These are phyloP conservation scores for Tetrapisispora namnaoensis DNA, from an alignment of 805 yeast species.

Conservation along the genomic window DNA sequence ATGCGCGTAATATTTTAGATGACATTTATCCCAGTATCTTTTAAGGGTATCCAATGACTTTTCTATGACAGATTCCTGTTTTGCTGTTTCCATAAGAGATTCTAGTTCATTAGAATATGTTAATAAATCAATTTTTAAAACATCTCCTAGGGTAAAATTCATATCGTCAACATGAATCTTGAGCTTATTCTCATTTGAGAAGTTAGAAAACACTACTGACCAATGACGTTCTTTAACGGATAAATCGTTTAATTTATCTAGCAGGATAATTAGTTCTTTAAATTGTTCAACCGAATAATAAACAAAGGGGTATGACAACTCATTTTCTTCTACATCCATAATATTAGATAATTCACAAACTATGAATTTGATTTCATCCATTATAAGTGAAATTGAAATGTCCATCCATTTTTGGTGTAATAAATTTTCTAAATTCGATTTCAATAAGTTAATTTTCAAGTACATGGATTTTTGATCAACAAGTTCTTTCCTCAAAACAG, in stretches of 20 bases:
- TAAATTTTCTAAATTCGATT: slow-evolving; percentile 3
- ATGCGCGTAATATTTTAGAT: slow-evolving; percentile 46
- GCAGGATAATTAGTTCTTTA: neutral
- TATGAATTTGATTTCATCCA: neutral
- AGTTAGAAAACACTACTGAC: slow-evolving; percentile 35
- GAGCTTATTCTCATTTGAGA: slow-evolving; percentile 13
- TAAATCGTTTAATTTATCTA: slow-evolving; percentile 41
- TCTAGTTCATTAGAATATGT: slow-evolving; percentile 39
- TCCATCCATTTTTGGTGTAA: slow-evolving; percentile 8
- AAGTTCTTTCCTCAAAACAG: slow-evolving; percentile 5
- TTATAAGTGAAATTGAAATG: neutral
- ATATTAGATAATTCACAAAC: neutral
- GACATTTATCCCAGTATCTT: slow-evolving; percentile 43
- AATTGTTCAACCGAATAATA: neutral
- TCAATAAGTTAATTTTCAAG: slow-evolving; percentile 4
- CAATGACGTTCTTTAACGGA: slow-evolving; percentile 61
- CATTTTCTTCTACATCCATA: neutral
- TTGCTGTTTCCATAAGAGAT: slow-evolving; percentile 50
- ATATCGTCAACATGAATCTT: slow-evolving; percentile 14
- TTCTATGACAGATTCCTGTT: slow-evolving; percentile 60
- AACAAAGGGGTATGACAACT: neutral
- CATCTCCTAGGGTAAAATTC: slow-evolving; percentile 42
- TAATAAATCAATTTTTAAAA: slow-evolving; percentile 47
- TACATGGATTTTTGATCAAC: slow-evolving; percentile 5
- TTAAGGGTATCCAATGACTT: slow-evolving; percentile 43